Evolutionary conservation across 2,329 filamentous ascomycete genomes (phyloP).

Genomic region (Orbilia javanica): DNA sequence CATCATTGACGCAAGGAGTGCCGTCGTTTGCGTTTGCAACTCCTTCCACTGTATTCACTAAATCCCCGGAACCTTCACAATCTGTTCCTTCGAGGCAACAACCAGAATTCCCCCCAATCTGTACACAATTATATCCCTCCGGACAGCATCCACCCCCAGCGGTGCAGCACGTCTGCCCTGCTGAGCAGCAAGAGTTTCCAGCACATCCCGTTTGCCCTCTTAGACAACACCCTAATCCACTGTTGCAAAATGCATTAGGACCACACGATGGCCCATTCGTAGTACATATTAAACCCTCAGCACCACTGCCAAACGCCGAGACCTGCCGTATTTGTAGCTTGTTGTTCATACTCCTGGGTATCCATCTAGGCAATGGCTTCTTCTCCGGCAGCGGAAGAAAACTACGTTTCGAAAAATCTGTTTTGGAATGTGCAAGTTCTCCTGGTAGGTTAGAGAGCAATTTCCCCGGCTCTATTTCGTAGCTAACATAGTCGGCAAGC

Average conservation of each 20-base stretch:
- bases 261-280: conserved; percentile 44
- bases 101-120: conserved; percentile 33
- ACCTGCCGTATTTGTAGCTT: conserved; percentile 24
- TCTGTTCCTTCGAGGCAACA: conserved; percentile 45
- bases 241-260: conserved; percentile 40
- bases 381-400: conserved; percentile 17
- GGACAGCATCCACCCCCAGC: conserved; percentile 51
- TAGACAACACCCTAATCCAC: conserved; percentile 48
- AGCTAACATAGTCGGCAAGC: conserved; percentile 39
- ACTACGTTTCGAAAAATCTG: conserved; percentile 29
- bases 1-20: conserved; percentile 30
- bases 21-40: conserved; percentile 49
- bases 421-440: not conserved
- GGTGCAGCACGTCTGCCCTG: conserved; percentile 39
- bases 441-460: conserved; percentile 14
- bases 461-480: conserved; percentile 38
- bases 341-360: conserved; percentile 45
- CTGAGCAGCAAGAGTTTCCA: conserved; percentile 51
- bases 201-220: conserved; percentile 41
- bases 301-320: conserved; percentile 13
- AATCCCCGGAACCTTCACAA: conserved; percentile 32
- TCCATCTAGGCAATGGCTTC: conserved; percentile 49
- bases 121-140: conserved; percentile 43
- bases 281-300: conserved; percentile 41
- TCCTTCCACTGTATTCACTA: conserved; percentile 47